Percentiles rank a stretch among this genome's conserved stretches.
Evolutionary conservation across 2,329 filamentous ascomycete species (phyloP).

Genomic region (Thermochaetoides dissita): DNA sequence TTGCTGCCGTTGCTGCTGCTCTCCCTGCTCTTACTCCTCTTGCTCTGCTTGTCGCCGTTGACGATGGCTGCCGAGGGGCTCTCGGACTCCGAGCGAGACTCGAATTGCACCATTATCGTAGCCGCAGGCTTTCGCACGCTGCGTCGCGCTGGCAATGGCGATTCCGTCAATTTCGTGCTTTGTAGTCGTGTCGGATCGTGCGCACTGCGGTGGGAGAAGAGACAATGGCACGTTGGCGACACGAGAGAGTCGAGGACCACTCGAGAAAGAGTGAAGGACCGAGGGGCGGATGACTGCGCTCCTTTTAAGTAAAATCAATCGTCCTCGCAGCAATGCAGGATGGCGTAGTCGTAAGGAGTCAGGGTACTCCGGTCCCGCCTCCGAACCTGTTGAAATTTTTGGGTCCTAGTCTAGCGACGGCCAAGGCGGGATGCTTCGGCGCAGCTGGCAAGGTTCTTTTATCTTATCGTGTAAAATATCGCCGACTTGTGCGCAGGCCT

Average conservation of each 20-base stretch:
- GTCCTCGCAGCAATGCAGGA: background rate
- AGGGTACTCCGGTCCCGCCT: conserved; percentile 5
- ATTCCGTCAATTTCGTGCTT: too few relatives aligned
- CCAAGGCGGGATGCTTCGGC: background rate
- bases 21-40: conserved; percentile 14
- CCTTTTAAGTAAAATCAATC: background rate
- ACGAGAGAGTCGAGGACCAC: background rate
- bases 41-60: conserved; percentile 20
- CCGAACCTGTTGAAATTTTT: conserved; percentile 5
- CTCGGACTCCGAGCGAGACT: conserved; percentile 18
- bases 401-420: conserved; percentile 1
- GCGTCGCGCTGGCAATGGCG: too few relatives aligned
- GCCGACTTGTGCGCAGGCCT: too few relatives aligned
- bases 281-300: conserved; percentile 7
- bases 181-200: background rate
- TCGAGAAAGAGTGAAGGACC: background rate
- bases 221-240: background rate
- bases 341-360: conserved; percentile 1
- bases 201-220: background rate
- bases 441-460: background rate
- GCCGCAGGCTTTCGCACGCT: background rate
- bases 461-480: conserved; percentile 4
- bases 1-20: conserved; percentile 11
- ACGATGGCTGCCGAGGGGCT: conserved; percentile 12
- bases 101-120: conserved; percentile 19